Percentiles rank a stretch among this genome's conserved stretches.
Conservation (phyloP, 1,284 basidiomycete species). For the Salmacisia buchloeana region DNA sequence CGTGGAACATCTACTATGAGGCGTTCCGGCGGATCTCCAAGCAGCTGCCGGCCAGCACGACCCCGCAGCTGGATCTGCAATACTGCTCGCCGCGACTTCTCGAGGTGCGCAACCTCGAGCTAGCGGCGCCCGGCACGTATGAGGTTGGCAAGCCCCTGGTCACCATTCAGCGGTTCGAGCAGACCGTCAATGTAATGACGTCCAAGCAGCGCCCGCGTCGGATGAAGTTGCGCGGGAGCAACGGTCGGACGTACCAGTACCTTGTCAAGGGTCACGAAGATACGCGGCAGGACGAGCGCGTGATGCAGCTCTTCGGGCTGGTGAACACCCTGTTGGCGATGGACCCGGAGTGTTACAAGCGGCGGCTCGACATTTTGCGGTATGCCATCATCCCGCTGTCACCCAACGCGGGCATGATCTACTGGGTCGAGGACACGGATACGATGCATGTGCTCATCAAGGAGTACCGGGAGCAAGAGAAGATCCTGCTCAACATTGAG, state of each 20-base stretch:
- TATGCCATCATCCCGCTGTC: conserved; percentile 92
- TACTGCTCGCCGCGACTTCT: conserved; percentile 92
- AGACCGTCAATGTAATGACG: conserved; percentile 66
- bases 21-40: conserved; percentile 95
- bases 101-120: conserved; percentile 79
- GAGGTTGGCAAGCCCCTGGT: conserved; percentile 81
- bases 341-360: conserved; percentile 91
- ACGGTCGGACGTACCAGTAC: conserved; percentile 91
- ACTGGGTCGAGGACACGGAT: conserved; percentile 95
- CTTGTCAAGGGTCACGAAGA: conserved; percentile 97
- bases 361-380: conserved; percentile 87
- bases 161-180: conserved; percentile 65
- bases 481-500: conserved; percentile 96
- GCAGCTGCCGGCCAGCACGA: conserved; percentile 80
- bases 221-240: conserved; percentile 79
- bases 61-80: conserved; percentile 76
- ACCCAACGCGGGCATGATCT: conserved; percentile 88
- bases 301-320: conserved; percentile 97
- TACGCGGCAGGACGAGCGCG: conserved; percentile 94
- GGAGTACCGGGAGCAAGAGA: conserved; percentile 57
- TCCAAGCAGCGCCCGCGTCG: conserved; percentile 98
- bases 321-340: conserved; percentile 90
- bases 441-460: conserved; percentile 97
- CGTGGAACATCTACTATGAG: conserved; percentile 99
- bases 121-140: conserved; percentile 95